These are phyloP conservation scores for Mycosphaerella arachidis DNA, from an alignment of 2,329 filamentous ascomycete genomes.

Conservation along the genomic window DNA sequence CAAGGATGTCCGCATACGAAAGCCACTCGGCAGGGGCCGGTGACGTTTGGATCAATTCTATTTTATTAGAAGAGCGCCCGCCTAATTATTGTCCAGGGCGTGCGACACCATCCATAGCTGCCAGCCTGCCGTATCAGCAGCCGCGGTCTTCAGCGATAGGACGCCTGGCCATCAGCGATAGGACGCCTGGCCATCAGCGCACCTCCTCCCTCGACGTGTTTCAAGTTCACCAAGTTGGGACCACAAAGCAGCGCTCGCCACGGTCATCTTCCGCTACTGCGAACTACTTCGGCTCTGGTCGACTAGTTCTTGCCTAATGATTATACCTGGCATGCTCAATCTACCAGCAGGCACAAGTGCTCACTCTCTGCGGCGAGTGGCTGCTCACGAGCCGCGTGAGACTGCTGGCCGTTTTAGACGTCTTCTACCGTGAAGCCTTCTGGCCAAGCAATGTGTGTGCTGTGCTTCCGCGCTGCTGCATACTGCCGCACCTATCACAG, in stretches of 20 bases:
- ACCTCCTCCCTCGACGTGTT: background rate
- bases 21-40: background rate
- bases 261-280: background rate
- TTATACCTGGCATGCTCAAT: background rate
- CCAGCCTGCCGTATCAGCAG: background rate
- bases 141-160: background rate
- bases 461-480: background rate
- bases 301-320: background rate
- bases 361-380: background rate
- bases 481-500: no score
- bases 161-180: background rate
- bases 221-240: background rate
- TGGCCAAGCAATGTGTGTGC: background rate
- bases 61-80: background rate
- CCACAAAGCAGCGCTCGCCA: background rate
- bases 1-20: background rate
- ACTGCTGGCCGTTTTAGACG: background rate
- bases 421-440: background rate
- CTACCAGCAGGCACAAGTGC: background rate
- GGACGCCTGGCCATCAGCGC: background rate
- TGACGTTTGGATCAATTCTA: background rate
- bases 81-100: background rate
- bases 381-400: background rate
- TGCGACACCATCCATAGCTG: background rate
- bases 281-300: background rate